Conservation (phyloP, 2,329 filamentous ascomycete species). For the Apiospora hydei region DNA sequence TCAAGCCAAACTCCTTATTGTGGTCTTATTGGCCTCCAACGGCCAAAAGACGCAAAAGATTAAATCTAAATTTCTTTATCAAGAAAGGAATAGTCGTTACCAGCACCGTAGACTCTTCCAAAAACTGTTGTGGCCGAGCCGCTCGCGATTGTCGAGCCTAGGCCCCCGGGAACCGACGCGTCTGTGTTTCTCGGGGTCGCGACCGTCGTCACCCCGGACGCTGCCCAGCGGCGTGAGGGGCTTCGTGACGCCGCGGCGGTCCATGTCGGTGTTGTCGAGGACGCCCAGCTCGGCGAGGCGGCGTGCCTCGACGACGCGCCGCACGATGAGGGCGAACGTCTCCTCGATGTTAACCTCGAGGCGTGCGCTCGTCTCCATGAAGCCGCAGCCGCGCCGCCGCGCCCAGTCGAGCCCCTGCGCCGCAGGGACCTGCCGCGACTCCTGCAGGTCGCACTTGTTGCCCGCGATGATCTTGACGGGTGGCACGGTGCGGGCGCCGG, state of each 20-base stretch:
- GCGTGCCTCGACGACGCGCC: conserved; percentile 66
- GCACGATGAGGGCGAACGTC: conserved; percentile 77
- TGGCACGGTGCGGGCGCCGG: conserved; percentile 61
- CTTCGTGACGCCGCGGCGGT: conserved; percentile 63
- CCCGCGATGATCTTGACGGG: conserved; percentile 85
- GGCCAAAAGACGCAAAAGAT: neutral
- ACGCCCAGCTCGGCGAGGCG: conserved; percentile 57
- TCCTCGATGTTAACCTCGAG: conserved; percentile 90
- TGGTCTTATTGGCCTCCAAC: neutral
- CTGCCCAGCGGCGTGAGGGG: conserved; percentile 61
- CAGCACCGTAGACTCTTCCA: conserved; percentile 65
- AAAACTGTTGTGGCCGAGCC: conserved; percentile 56
- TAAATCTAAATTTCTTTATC: neutral
- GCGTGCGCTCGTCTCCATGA: conserved; percentile 88
- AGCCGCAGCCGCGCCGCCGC: conserved; percentile 74
- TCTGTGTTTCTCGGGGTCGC: conserved; percentile 45
- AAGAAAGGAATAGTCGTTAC: conserved; percentile 43
- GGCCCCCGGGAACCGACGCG: conserved; percentile 44
- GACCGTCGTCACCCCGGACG: conserved; percentile 39
- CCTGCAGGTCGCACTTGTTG: conserved; percentile 85
- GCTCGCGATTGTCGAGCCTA: conserved; percentile 53
- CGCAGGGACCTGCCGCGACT: conserved; percentile 72
- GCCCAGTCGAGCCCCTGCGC: conserved; percentile 80
- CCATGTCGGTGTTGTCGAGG: conserved; percentile 51
- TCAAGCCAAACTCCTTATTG: neutral